Conservation (phyloP, 345 rosid species). For the Dipteronia sinensis region DNA sequence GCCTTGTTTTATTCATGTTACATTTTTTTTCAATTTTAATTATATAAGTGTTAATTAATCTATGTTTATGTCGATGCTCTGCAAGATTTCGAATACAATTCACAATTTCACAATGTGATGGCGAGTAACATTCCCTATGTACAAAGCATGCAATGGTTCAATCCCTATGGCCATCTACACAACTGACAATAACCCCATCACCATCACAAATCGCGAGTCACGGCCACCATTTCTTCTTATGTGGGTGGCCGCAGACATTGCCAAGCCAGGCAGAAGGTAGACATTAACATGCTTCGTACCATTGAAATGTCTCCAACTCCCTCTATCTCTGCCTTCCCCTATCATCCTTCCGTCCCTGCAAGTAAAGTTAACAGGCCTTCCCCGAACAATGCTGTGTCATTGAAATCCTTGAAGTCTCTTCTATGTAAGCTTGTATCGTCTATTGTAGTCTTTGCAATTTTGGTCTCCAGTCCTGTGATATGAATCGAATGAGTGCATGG, state of each 20-base stretch:
- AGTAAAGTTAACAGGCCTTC: conserved; percentile 46
- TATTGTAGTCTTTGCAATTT: conserved; percentile 24
- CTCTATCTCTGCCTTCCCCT: conserved; percentile 25
- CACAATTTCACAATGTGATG: conserved; percentile 94
- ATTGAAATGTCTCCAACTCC: conserved; percentile 44
- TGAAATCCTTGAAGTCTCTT: conserved; percentile 19
- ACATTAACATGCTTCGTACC: conserved; percentile 61
- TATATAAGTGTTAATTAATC: not conserved
- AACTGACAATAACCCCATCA: conserved; percentile 83
- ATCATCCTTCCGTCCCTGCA: conserved; percentile 50
- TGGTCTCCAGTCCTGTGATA: too few relatives aligned
- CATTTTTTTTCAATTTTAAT: not conserved
- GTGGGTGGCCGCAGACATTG: conserved; percentile 94
- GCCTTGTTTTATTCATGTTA: not conserved
- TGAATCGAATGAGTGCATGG: too few relatives aligned
- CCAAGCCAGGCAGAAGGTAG: conserved; percentile 84
- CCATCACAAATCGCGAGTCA: conserved; percentile 54
- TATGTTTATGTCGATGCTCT: conserved; percentile 20
- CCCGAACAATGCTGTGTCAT: conserved; percentile 40
- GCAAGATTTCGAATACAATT: conserved; percentile 85
- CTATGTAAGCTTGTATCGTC: conserved; percentile 22
- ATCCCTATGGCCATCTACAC: conserved; percentile 81
- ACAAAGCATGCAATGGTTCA: conserved; percentile 73
- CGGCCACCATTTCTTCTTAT: conserved; percentile 88
- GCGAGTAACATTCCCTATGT: conserved; percentile 78